Evolutionary conservation across 2,329 filamentous ascomycete genomes (phyloP).

Genomic region (Arthrobotrys musiformis): DNA sequence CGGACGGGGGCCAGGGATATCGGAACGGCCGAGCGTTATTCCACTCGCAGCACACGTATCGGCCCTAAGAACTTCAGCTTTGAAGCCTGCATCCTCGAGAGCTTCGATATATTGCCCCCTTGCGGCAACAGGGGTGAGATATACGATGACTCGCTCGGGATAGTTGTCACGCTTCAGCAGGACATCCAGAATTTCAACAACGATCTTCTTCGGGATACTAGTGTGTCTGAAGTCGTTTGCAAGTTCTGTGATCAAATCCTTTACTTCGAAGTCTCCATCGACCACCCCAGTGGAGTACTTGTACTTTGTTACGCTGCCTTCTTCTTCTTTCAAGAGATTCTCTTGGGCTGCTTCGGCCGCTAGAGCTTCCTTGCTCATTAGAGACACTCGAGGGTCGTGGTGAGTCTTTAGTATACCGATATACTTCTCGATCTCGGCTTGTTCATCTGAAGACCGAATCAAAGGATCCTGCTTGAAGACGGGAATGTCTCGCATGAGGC

Average conservation of each 20-base stretch:
- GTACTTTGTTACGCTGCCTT: slow-evolving; percentile 35
- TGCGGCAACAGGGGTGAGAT: slow-evolving; percentile 23
- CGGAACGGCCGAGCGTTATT: slow-evolving; percentile 36
- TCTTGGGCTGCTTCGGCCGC: slow-evolving; percentile 43
- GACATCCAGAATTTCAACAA: slow-evolving; percentile 49
- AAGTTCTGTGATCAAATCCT: slow-evolving; percentile 42
- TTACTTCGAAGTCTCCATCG: neutral
- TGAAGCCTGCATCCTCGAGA: slow-evolving; percentile 22
- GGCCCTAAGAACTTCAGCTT: slow-evolving; percentile 18
- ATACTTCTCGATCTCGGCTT: slow-evolving; percentile 43
- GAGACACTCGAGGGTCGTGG: slow-evolving; percentile 28
- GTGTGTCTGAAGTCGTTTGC: slow-evolving; percentile 49
- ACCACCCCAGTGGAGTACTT: slow-evolving; percentile 7
- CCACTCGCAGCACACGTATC: slow-evolving; percentile 10
- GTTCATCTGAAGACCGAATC: slow-evolving; percentile 41
- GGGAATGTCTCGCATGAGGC: slow-evolving; percentile 49
- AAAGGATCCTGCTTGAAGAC: slow-evolving; percentile 20
- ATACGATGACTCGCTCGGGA: slow-evolving; percentile 57
- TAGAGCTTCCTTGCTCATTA: slow-evolving; percentile 42
- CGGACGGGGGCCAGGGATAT: slow-evolving; percentile 17
- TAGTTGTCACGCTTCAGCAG: slow-evolving; percentile 59
- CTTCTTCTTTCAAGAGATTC: slow-evolving; percentile 34
- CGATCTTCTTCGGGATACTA: slow-evolving; percentile 35
- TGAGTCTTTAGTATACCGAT: slow-evolving; percentile 21
- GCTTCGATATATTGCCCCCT: slow-evolving; percentile 29